Evolutionary conservation across 352 stramenopile genomes (phyloP).

Genomic region (Pythium phragmitis): DNA sequence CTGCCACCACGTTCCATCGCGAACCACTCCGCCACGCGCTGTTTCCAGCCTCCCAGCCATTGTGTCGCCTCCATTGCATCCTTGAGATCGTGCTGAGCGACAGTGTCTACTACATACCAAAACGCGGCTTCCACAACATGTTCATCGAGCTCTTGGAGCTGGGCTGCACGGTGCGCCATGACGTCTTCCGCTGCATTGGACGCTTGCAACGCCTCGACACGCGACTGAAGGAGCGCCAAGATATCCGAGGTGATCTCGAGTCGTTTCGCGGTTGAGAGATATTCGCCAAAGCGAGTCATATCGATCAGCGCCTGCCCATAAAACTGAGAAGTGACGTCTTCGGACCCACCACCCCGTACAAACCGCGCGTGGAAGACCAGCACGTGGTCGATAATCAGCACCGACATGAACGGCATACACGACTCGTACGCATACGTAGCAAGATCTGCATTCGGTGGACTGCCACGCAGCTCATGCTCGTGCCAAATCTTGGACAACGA

Average conservation of each 20-base stretch:
- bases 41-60: slow-evolving; percentile 19
- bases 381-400: slow-evolving; percentile 68
- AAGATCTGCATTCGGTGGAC: slow-evolving; percentile 36
- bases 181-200: slow-evolving; percentile 29
- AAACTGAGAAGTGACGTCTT: slow-evolving; percentile 36
- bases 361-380: slow-evolving; percentile 55
- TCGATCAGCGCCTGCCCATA: slow-evolving; percentile 45
- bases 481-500: slow-evolving; percentile 45
- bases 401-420: slow-evolving; percentile 60
- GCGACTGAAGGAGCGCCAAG: slow-evolving; percentile 42
- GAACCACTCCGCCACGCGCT: slow-evolving; percentile 18
- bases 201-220: slow-evolving; percentile 38
- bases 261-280: slow-evolving; percentile 46
- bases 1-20: neutral
- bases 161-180: neutral
- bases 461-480: slow-evolving; percentile 28
- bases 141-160: slow-evolving; percentile 12
- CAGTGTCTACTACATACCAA: slow-evolving; percentile 23
- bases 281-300: slow-evolving; percentile 37
- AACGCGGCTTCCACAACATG: slow-evolving; percentile 23
- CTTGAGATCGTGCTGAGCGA: slow-evolving; percentile 2
- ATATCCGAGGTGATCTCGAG: slow-evolving; percentile 52
- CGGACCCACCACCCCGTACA: slow-evolving; percentile 24
- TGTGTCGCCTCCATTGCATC: neutral
- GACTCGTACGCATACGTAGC: slow-evolving; percentile 69